Evolutionary conservation across 2,329 filamentous ascomycete genomes (phyloP).

Genomic region (Pseudocercospora cruenta): DNA sequence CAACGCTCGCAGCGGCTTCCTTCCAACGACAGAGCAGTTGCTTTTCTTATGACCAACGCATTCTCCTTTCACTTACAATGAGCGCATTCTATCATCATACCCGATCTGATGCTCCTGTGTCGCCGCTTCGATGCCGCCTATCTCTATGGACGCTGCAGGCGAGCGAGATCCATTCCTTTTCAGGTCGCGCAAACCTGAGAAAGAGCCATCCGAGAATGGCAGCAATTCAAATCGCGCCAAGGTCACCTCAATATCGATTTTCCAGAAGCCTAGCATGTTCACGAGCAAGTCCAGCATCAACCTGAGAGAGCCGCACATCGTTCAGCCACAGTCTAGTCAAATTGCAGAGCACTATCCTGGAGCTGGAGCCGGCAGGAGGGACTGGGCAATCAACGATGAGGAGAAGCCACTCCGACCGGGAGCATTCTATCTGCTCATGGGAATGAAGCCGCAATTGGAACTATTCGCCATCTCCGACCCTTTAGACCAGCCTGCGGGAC

Average conservation of each 20-base stretch:
- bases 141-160: background rate
- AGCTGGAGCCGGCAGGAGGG: background rate
- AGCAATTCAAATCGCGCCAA: background rate
- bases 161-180: background rate
- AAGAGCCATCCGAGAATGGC: background rate
- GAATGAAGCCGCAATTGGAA: background rate
- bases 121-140: background rate
- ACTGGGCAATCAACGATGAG: background rate
- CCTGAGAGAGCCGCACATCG: background rate
- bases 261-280: background rate
- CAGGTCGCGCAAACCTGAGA: background rate
- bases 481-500: background rate
- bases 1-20: background rate
- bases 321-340: background rate
- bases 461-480: background rate
- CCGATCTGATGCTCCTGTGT: background rate
- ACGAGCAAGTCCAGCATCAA: background rate
- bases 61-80: background rate
- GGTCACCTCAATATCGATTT: background rate
- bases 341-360: background rate
- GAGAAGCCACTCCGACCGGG: background rate
- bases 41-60: background rate
- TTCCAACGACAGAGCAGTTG: background rate
- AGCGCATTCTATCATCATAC: background rate
- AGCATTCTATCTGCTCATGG: background rate